Base-by-base conservation (phyloP, 371 early-diverging fungal species). In the Phascolomyces articulosus region DNA sequence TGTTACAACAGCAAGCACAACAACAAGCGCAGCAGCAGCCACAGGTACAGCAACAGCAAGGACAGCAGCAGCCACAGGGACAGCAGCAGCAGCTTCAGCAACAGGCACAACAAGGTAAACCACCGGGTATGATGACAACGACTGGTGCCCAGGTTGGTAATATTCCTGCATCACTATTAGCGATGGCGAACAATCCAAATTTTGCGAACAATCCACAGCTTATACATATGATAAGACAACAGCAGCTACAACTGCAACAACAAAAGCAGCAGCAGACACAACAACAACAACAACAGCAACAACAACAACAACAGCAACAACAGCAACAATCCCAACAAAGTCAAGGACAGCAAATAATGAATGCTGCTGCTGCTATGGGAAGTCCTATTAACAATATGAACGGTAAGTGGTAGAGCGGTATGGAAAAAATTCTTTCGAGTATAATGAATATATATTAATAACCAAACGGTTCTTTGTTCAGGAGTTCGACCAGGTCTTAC, bases 401-500 rank as follows among this genome's bases (percentile, higher is more conserved):
- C 40, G 65, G 55, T 56, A 56, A 31, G 10, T 1, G n/a, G n/a
- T n/a, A n/a, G n/a, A n/a, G n/a, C n/a, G n/a, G n/a, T n/a, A n/a
- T n/a, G n/a, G n/a, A n/a, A n/a, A n/a, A n/a, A n/a, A n/a, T n/a
- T n/a, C n/a, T n/a, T n/a, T n/a, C n/a, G n/a, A n/a, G n/a, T n/a
- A n/a, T n/a, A n/a, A n/a, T n/a, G n/a, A n/a, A n/a, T n/a, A n/a
- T n/a, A n/a, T n/a, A n/a, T n/a, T n/a, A n/a, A n/a, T n/a, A n/a
- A n/a, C n/a, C n/a, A n/a, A n/a, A n/a, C n/a, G n/a, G n/a, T n/a
- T n/a, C n/a, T n/a, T n/a, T n/a, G n/a, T n/a, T n/a, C 48, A 31
- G 70, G 63, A 11, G 62, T 47, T 20, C 70, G 62, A 20, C 58
- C 64, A 65, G 79, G 78, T 0, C 55, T 82, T 18, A 82, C 77